Conservation (phyloP, 2,329 filamentous ascomycete species). For the Sphaerulina populicola region DNA sequence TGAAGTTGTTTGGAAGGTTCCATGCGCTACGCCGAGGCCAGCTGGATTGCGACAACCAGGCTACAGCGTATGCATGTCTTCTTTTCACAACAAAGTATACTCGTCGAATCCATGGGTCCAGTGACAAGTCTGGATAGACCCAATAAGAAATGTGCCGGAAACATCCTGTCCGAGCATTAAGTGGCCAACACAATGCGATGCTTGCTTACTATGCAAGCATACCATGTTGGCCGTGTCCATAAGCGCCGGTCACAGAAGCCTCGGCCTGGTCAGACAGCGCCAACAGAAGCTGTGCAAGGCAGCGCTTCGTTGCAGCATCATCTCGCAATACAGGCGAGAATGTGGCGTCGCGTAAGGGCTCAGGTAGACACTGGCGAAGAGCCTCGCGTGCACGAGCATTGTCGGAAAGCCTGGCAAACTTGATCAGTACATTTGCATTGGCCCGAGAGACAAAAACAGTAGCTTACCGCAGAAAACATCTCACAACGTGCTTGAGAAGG, state of each 20-base stretch:
- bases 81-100: too few relatives aligned
- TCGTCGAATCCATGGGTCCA: too few relatives aligned
- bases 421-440: conserved; percentile 4
- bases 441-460: neutral
- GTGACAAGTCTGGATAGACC: too few relatives aligned
- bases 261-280: conserved; percentile 67
- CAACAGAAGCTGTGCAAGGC: conserved; percentile 91
- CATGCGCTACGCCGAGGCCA: too few relatives aligned
- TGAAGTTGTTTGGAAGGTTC: too few relatives aligned
- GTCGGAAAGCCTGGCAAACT: conserved; percentile 66
- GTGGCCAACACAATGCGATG: too few relatives aligned
- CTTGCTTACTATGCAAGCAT: neutral
- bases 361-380: conserved; percentile 87
- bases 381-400: conserved; percentile 94
- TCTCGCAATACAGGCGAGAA: conserved; percentile 95
- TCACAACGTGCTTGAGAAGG: conserved; percentile 91
- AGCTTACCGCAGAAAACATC: conserved; percentile 84
- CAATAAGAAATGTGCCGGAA: neutral
- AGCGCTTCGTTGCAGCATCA: conserved; percentile 94
- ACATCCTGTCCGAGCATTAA: neutral
- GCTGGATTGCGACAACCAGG: too few relatives aligned
- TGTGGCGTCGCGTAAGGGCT: conserved; percentile 95
- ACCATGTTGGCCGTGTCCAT: conserved; percentile 6
- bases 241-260: conserved; percentile 4
- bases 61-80: too few relatives aligned